A percentile compares a stretch with the other conserved stretches of the same genome.
These are phyloP conservation scores for Cercospora sp. DNA, from an alignment of 2,329 filamentous ascomycete species.

Conservation along the genomic window DNA sequence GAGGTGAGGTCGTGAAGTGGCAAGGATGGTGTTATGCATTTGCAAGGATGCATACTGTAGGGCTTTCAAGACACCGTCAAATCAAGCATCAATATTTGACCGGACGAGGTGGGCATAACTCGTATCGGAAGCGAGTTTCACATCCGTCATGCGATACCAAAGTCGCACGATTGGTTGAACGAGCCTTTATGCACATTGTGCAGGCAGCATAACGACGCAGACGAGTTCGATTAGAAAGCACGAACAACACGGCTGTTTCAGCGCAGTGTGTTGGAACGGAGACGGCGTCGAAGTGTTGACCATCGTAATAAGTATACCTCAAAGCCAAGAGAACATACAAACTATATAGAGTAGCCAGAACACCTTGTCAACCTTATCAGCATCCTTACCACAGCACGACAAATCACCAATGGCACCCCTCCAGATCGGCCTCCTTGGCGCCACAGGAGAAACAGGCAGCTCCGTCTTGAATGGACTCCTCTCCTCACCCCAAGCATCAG, in stretches of 20 bases:
- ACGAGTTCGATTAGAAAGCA: neutral
- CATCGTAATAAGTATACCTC: neutral
- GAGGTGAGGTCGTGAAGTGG: neutral
- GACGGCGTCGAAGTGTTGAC: no score
- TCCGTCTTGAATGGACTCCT: constrained; percentile 46
- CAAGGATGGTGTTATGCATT: neutral
- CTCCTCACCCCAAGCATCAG: constrained; percentile 18
- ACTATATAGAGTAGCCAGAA: neutral
- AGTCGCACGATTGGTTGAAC: neutral
- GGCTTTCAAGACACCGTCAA: neutral
- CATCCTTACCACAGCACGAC: neutral
- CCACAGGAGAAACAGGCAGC: constrained; percentile 46
- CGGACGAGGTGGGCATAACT: neutral
- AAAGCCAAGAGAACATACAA: neutral
- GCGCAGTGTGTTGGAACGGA: neutral
- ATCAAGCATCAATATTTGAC: neutral
- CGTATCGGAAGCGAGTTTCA: neutral
- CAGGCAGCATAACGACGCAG: neutral
- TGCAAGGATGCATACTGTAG: neutral
- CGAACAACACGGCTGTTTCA: neutral
- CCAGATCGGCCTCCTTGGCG: constrained; percentile 37
- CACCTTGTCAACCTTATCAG: neutral
- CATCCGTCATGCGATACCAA: neutral
- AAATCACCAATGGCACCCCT: constrained; percentile 15
- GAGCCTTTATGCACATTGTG: neutral